Conservation (phyloP, 2,329 filamentous ascomycete genomes). For the Sporothrix inflata region DNA sequence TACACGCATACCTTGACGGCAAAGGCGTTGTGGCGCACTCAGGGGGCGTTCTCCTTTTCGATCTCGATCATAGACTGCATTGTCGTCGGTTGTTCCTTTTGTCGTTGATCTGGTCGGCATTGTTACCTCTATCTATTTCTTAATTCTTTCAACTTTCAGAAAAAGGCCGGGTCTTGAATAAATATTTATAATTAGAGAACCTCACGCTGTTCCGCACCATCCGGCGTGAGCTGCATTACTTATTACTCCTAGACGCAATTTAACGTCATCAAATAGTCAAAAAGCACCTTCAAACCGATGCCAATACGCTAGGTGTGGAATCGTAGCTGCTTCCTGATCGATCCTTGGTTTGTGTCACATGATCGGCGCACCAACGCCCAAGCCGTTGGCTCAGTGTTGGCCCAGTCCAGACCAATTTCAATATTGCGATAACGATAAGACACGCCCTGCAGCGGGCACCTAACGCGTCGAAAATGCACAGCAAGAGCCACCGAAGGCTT, state of each 20-base stretch:
- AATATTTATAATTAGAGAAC: neutral
- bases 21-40: constrained; percentile 16
- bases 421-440: constrained; percentile 15
- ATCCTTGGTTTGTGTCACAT: neutral
- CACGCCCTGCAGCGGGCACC: neutral
- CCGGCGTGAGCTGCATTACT: constrained; percentile 4
- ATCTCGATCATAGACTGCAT: neutral
- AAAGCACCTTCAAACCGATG: neutral
- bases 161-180: neutral
- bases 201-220: neutral
- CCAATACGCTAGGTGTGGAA: constrained; percentile 9
- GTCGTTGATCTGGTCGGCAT: neutral
- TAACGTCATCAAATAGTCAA: too few species aligned
- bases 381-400: neutral
- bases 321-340: neutral
- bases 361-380: neutral
- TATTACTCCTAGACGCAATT: neutral
- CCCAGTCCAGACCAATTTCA: neutral
- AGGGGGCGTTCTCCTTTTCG: too few species aligned
- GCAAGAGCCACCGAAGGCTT: neutral
- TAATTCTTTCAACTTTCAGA: neutral
- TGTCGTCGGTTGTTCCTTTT: neutral
- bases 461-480: neutral
- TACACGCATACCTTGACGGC: constrained; percentile 7
- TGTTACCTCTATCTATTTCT: neutral